A percentile compares a stretch with the other conserved stretches of the same genome.
These are phyloP conservation scores for Posidonia australis DNA, from an alignment of 106 monocot species.

Conservation along the genomic window DNA sequence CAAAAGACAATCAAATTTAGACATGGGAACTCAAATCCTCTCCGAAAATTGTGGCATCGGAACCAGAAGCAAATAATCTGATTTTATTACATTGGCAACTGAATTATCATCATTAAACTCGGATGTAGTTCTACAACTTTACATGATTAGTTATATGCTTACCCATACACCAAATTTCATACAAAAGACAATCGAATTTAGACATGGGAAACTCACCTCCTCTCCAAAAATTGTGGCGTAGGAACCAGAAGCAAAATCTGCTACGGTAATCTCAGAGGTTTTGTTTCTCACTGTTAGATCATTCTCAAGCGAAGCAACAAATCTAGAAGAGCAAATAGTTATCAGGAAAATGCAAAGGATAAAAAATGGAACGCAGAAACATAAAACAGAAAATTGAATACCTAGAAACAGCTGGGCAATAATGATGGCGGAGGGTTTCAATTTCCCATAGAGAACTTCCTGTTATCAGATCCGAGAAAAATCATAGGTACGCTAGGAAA, in stretches of 20 bases:
- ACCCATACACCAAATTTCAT: background rate
- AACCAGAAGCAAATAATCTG: slow-evolving; percentile 89
- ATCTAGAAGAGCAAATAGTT: slow-evolving; percentile 22
- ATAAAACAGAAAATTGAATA: slow-evolving; percentile 5
- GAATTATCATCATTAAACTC: too few relatives aligned
- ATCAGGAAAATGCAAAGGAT: background rate
- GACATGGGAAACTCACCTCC: slow-evolving; percentile 40
- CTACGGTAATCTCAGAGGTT: slow-evolving; percentile 63
- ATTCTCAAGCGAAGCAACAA: slow-evolving; percentile 80
- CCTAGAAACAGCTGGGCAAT: slow-evolving; percentile 90
- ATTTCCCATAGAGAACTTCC: slow-evolving; percentile 98
- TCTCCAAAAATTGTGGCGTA: slow-evolving; percentile 71
- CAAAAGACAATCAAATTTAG: background rate
- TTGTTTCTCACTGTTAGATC: slow-evolving; percentile 79
- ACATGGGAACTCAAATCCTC: slow-evolving; percentile 45
- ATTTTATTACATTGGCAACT: too few relatives aligned
- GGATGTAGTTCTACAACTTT: too few relatives aligned
- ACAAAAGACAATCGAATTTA: background rate
- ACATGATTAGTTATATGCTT: too few relatives aligned
- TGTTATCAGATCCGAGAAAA: slow-evolving; percentile 15
- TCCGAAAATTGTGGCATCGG: slow-evolving; percentile 71
- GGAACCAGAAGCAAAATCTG: slow-evolving; percentile 88
- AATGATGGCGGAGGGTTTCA: slow-evolving; percentile 77
- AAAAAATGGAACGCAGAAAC: background rate
- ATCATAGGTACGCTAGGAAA: background rate